These are phyloP conservation scores for Fusarium verrucosum DNA, from an alignment of 2,329 filamentous ascomycete genomes.

Conservation along the genomic window DNA sequence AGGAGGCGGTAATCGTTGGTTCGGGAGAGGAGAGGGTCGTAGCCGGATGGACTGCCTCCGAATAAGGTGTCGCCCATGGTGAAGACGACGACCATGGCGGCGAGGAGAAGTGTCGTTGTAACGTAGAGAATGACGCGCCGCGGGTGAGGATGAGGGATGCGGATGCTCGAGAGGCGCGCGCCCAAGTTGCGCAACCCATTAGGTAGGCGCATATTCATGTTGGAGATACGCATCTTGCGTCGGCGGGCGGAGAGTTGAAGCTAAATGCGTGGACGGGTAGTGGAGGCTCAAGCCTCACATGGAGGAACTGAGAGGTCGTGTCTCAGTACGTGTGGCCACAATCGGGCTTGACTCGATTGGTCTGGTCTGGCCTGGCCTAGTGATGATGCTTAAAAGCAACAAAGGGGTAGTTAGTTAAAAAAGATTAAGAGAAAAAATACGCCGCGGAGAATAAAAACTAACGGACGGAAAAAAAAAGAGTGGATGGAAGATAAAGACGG, in stretches of 20 bases:
- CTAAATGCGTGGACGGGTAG: background rate
- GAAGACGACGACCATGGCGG: conserved; percentile 18
- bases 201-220: conserved; percentile 18
- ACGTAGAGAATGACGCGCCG: conserved; percentile 30
- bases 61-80: conserved; percentile 7
- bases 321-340: background rate
- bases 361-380: too few species aligned
- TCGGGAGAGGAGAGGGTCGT: conserved; percentile 32
- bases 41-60: conserved; percentile 1
- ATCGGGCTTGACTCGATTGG: background rate
- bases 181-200: conserved; percentile 19
- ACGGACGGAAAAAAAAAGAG: conserved; percentile 1
- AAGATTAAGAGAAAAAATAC: background rate
- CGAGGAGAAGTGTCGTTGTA: conserved; percentile 17
- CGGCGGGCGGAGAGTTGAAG: background rate
- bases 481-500: conserved; percentile 3
- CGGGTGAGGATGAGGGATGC: conserved; percentile 28
- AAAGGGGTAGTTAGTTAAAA: too few species aligned
- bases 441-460: conserved; percentile 1
- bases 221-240: conserved; percentile 25
- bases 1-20: conserved; percentile 36
- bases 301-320: background rate
- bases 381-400: background rate
- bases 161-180: conserved; percentile 8
- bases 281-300: conserved; percentile 25